phyloP scores from a whole-genome alignment of 129 eudicot genomes.

The Helianthus annuus region DNA sequence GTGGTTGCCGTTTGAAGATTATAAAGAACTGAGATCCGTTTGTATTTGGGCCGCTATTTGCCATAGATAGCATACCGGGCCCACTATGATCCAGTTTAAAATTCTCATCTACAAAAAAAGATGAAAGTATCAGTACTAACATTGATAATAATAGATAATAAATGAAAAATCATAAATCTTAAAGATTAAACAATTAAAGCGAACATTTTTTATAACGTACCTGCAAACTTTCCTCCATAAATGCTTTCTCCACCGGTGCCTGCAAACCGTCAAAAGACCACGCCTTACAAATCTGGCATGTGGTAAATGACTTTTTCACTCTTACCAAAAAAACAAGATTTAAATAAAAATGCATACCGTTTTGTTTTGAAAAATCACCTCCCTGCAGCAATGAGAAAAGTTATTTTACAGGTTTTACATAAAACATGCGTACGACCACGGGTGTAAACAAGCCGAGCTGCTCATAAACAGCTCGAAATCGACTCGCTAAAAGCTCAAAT shows the following conservation, averaged over 20 bases:
- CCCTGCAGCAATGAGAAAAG: conserved; percentile 59
- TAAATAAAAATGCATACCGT: conserved; percentile 69
- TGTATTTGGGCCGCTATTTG: conserved; percentile 90
- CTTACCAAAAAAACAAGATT: conserved; percentile 34
- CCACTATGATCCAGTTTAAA: conserved; percentile 75
- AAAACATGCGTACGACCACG: not conserved
- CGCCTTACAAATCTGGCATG: conserved; percentile 62
- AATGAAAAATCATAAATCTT: not conserved
- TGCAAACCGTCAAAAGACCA: conserved; percentile 87
- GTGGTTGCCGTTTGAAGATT: conserved; percentile 71
- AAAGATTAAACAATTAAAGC: not conserved
- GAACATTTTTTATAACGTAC: conserved; percentile 33
- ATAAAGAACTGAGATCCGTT: conserved; percentile 98
- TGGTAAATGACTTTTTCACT: conserved; percentile 52
- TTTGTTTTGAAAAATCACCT: conserved; percentile 92
- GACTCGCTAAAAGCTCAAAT: not conserved
- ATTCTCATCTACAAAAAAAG: conserved; percentile 75
- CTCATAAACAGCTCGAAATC: not conserved
- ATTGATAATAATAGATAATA: not conserved
- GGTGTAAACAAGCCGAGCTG: not conserved
- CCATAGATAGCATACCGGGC: conserved; percentile 93
- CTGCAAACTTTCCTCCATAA: conserved; percentile 96
- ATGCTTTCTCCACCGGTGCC: conserved; percentile 99
- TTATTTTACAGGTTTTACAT: conserved; percentile 8
- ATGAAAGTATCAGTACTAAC: conserved; percentile 3